phyloP scores from a whole-genome alignment of 805 yeast genomes.

The Komagataella mondaviorum region DNA sequence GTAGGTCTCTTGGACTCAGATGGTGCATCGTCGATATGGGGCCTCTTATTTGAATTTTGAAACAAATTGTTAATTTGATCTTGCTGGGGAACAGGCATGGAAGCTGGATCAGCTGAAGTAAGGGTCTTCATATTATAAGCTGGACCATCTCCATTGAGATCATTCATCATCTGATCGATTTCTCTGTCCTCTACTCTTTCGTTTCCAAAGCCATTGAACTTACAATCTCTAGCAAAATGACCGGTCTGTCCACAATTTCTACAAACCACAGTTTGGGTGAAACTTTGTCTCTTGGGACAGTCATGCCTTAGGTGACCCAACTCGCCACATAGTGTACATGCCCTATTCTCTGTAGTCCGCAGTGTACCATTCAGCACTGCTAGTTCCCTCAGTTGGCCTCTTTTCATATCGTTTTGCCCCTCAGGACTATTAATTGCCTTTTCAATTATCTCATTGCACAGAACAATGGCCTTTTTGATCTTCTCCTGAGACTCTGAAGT shows the following conservation, averaged over 20 bases:
- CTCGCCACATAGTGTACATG: constrained; percentile 54
- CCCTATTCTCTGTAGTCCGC: constrained; percentile 51
- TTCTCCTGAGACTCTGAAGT: constrained; percentile 74
- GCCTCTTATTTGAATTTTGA: background rate
- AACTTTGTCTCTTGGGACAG: constrained; percentile 44
- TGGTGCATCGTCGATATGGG: constrained; percentile 3
- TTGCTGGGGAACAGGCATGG: background rate
- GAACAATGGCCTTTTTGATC: constrained; percentile 58
- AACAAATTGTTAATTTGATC: background rate
- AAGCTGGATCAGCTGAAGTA: constrained; percentile 2
- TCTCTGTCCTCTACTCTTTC: constrained; percentile 27
- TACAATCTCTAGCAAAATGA: constrained; percentile 82
- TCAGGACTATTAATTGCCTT: constrained; percentile 84
- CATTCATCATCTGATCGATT: constrained; percentile 36
- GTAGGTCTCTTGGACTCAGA: background rate
- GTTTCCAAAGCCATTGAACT: constrained; percentile 11
- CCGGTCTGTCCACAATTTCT: constrained; percentile 71
- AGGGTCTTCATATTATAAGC: constrained; percentile 3
- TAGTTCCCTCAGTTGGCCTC: constrained; percentile 82
- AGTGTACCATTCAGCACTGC: constrained; percentile 93
- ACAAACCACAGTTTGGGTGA: constrained; percentile 51
- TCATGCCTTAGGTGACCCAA: constrained; percentile 51
- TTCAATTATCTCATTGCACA: constrained; percentile 64
- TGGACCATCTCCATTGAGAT: constrained; percentile 20
- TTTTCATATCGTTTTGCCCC: constrained; percentile 83